Evolutionary conservation across 2,329 filamentous ascomycete genomes (phyloP), one percentile per base, ranked within the genome.

Genomic region (Cercospora janseana): DNA sequence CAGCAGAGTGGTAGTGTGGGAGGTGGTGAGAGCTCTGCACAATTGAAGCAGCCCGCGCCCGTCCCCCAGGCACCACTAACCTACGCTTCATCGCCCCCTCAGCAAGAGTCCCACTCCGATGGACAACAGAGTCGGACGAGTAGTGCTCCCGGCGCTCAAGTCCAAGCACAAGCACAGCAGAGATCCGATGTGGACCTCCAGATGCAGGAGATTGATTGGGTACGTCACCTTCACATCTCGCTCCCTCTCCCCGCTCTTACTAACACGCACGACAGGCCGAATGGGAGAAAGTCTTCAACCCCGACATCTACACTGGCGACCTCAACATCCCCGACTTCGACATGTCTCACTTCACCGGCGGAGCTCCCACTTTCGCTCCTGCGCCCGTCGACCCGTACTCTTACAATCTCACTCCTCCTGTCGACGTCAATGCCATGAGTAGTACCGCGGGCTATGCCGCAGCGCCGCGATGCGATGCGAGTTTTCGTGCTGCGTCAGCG

Each of bases 151-250:
- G 26, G 48, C 20, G 54, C 42, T 45, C 58, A 45, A 38, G 28
- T 28, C 21, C 16, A 26, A 4, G 13, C 34, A 13, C 44, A 42
- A 13, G 15, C 23, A 12, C 45, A 31, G 16, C 8, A 34, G 29
- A 21, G 35, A 13, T 27, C 29, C 61, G 40, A 54, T 57, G 63
- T 46, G 51, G 64, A 57, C 47, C 68, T 69, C 51, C 38, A 57
- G 63, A 70, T 73, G 66, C 63, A 81, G 31, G 79, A 80, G 49
- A 80, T 86, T 56, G 82, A 87, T 58, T 86, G 82, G 83, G 82
- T 85, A 68, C 70, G 80, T 73, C 28, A 15, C 8, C 9, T 16
- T 35, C 4, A 4, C 27, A 26, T 21, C 4, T 34, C 18, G 34
- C 34, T 9, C 26, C 49, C n/a, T n/a, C n/a, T n/a, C n/a, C n/a